Evolutionary conservation across 306 rosid species (phyloP), one percentile per base, ranked within the genome.

Genomic region (Rosa persica): DNA sequence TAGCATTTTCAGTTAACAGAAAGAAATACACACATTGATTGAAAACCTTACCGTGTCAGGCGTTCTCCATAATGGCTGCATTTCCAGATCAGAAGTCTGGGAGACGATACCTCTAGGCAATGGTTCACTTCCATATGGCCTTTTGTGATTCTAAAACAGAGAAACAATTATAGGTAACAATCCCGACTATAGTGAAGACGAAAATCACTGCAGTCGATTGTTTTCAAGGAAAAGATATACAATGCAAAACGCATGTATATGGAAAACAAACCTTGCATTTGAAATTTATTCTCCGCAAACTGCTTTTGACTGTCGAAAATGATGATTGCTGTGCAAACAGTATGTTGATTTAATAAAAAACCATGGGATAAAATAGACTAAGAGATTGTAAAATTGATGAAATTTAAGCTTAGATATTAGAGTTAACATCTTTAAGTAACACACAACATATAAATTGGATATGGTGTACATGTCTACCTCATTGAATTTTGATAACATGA

Each of bases 61-160:
- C 0, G 79, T 61, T 22, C 84, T 86, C 97, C 97, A 91, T 44
- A 95, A 58, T 19, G 88, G 90, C 77, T 85, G 82, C 93, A 87
- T 54, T 54, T 89, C 91, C 72, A 95, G 81, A 83, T 87, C 80
- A 3, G 98, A 85, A 79, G 92, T 91, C 74, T 72, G 51, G 58
- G 87, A 67, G 46, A 95, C 80, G 80, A 95, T 88, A 46, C 93
- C 98, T 75, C 60, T 70, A 64, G 98, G 98, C 76, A 95, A 88
- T 46, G 90, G 84, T 82, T 91, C 92, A 55, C 96, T 91, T 79
- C 97, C 98, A 60, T 22, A 72, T 72, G 97, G 95, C 83, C 88
- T 85, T 86, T 88, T 82, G 64, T 83, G 87, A 67, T 85, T 85
- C 97, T 89, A 86, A 82, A 83, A 88, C 74, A 80, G 64, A 83